Evolutionary conservation across 768 basidiomycete genomes (phyloP).

Genomic region (Hericium rajendrae): DNA sequence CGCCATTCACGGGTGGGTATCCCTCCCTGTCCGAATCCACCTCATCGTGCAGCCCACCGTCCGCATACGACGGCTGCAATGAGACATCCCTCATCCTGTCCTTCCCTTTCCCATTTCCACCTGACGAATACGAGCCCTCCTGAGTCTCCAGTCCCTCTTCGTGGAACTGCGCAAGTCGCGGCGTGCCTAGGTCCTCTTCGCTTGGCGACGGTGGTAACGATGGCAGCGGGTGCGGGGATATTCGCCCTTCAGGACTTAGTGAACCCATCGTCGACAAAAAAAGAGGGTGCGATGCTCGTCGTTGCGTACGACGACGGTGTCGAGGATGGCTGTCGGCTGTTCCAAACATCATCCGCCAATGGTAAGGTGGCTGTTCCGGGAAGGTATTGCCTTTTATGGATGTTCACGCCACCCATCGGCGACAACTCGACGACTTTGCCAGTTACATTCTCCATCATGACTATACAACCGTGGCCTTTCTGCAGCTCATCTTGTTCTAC

Average conservation of each 20-base stretch:
- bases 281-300: no score
- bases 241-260: not conserved
- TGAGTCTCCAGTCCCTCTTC: not conserved
- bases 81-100: not conserved
- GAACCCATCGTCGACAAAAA: no score
- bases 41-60: not conserved
- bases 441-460: no score
- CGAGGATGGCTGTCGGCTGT: no score
- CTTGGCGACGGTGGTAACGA: not conserved
- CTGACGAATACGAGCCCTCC: not conserved
- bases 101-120: constrained; percentile 10
- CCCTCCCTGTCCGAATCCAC: constrained; percentile 8
- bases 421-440: no score
- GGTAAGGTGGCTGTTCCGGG: no score
- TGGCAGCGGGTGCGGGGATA: not conserved
- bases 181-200: not conserved
- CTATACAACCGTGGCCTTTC: no score
- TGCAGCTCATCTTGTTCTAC: no score
- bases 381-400: no score
- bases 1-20: constrained; percentile 65
- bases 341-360: no score
- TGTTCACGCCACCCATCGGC: no score
- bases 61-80: not conserved
- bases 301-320: no score
- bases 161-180: not conserved